Evolutionary conservation across 2,329 filamentous ascomycete species (phyloP).

Genomic region (Herpotrichia juniperi): DNA sequence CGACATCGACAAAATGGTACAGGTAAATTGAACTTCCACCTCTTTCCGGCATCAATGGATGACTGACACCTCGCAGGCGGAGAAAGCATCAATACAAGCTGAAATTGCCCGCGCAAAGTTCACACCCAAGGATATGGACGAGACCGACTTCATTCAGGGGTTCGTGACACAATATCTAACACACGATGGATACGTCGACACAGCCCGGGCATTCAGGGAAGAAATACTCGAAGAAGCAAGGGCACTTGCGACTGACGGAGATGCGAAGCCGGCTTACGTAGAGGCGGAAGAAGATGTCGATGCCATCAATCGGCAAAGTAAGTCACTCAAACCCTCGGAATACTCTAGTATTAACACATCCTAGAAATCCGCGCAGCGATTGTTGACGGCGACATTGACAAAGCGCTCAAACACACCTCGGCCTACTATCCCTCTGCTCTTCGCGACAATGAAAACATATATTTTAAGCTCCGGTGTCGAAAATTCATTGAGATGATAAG

Average conservation of each 20-base stretch:
- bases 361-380: constrained; percentile 85
- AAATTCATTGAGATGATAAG: constrained; percentile 88
- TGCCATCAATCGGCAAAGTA: constrained; percentile 84
- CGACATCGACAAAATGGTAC: constrained; percentile 87
- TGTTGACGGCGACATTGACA: constrained; percentile 89
- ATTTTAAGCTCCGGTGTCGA: constrained; percentile 85
- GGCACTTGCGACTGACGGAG: constrained; percentile 67
- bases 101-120: constrained; percentile 35
- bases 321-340: constrained; percentile 31
- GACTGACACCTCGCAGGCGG: constrained; percentile 21
- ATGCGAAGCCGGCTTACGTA: constrained; percentile 57
- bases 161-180: constrained; percentile 87
- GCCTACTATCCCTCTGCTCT: constrained; percentile 82
- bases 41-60: neutral
- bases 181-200: constrained; percentile 95
- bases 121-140: constrained; percentile 51
- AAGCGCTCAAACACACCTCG: constrained; percentile 80
- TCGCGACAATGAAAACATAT: constrained; percentile 78
- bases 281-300: constrained; percentile 82
- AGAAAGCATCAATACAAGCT: constrained; percentile 41
- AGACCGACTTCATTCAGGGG: constrained; percentile 80
- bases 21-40: constrained; percentile 57
- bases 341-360: neutral
- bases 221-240: constrained; percentile 78
- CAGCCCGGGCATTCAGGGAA: constrained; percentile 82